Evolutionary conservation across 192 early-diverging fungal species (phyloP).

Genomic region (Lobosporangium transversale): DNA sequence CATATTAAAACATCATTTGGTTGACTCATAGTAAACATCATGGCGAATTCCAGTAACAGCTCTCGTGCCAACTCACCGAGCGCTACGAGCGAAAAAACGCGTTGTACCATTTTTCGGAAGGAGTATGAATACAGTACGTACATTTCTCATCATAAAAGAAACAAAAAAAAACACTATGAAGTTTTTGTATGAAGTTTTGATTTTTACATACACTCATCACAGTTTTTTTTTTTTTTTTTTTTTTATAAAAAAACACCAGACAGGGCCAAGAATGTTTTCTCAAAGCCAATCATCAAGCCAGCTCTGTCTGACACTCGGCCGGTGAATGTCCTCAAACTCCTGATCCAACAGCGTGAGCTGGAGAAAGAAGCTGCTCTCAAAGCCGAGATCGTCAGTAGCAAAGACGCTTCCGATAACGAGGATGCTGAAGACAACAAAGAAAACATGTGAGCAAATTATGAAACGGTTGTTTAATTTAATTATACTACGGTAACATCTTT

Average conservation of each 20-base stretch:
- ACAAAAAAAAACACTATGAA: not conserved
- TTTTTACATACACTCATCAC: not conserved
- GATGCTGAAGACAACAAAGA: slow-evolving; percentile 47
- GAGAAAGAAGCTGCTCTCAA: slow-evolving; percentile 30
- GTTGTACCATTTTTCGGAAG: slow-evolving; percentile 50
- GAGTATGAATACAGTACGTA: slow-evolving; percentile 46
- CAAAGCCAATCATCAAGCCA: slow-evolving; percentile 18
- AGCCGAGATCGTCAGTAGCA: slow-evolving; percentile 26
- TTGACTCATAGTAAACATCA: slow-evolving; percentile 11
- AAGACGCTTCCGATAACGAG: slow-evolving; percentile 35
- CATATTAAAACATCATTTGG: no score
- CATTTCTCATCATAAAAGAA: not conserved
- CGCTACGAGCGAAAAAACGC: slow-evolving; percentile 39
- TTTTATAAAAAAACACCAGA: slow-evolving; percentile 3
- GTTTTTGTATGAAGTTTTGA: not conserved
- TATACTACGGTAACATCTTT: not conserved
- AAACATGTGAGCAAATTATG: slow-evolving; percentile 15
- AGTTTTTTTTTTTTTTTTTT: not conserved
- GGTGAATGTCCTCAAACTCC: slow-evolving; percentile 25
- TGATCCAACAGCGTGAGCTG: slow-evolving; percentile 31
- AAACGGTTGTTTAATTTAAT: not conserved
- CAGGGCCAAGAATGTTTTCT: slow-evolving; percentile 24
- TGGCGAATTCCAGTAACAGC: slow-evolving; percentile 35
- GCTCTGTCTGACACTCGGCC: slow-evolving; percentile 26
- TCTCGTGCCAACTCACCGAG: slow-evolving; percentile 38